Base-by-base conservation (phyloP, 2,329 filamentous ascomycete species). In the Thelonectria olida region DNA sequence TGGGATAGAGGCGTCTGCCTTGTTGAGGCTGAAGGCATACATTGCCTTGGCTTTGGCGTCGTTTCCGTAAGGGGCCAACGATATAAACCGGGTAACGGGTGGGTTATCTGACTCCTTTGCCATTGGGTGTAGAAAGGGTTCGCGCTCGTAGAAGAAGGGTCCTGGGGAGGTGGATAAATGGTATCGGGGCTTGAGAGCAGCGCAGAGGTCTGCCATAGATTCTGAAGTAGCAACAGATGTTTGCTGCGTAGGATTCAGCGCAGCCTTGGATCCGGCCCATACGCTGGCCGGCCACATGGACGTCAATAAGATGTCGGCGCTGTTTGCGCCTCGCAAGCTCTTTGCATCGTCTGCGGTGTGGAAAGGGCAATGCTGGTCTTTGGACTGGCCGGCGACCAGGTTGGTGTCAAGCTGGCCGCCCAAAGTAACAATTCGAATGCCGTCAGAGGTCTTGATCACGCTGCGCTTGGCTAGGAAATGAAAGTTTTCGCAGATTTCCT, bases 391-490 rank as follows among this genome's bases (percentile, higher is more conserved):
- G 3, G 81, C 85, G 31, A 87, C 80, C 13, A 89, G 81, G 49
- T 85, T 84, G 12, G 85, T 73, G 69, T 92, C 88, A 2, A 93
- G 79, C 31, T 84, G 81, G 0, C 96, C 96, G 23, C 95, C 95
- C 0, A 99, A 83, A 1, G 92, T 84, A n/a, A 95, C 92, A 63
- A 99, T 93, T 51, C 91, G 89, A 45, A 98, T 83, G 1, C 94
- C 95, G 67, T 97, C 94, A 0, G 92, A 90, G 0, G 95, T 98
- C 75, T 96, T 98, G 53, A 93, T 90, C 13, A 90, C 89, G 63
- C 92, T 92, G 71, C 93, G 90, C 77, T 96, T 96, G 58, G 92
- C 94, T 1, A 99, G 86, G 72, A 91, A 97, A 77, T 92, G 92
- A 10, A 99, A 85, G 74, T 99, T 98, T n/a, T 90, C 85, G 74